Evolutionary conservation across 208 protist genomes (phyloP), one percentile per base, ranked within the genome.

Genomic region (Trypanosoma scelopori): DNA sequence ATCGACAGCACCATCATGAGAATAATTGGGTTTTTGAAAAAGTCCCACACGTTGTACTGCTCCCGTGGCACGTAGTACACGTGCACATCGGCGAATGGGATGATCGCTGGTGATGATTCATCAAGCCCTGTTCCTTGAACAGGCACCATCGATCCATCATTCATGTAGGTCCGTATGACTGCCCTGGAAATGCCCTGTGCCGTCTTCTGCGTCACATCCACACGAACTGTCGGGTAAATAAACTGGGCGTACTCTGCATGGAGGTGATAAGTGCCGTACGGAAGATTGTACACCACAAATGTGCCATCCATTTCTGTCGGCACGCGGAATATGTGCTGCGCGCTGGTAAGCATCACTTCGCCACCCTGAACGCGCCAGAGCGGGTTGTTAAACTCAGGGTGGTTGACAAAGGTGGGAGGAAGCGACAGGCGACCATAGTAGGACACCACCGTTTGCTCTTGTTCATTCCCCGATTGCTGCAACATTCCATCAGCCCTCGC

Each of bases 21-120:
- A 35, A 95, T 76, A 80, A 92, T 87, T 3, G 89, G 89, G 69
- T 82, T 95, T 63, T 81, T 90, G 18, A 95, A 56, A 30, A 95
- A 32, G 23, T 58, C 64, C 71, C 58, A 69, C 27, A 90, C 37
- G 50, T 66, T 78, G 75, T 91, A 91, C 78, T 92, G 48, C 68
- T 90, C 79, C 13, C 86, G 84, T 1, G 89, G 89, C 18, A 92
- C 66, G 65, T 85, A 93, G 74, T 92, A 95, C 13, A 28, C 39
- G 70, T 91, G 84, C 18, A 80, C 41, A 4, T 60, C 79, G 0
- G 52, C 53, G 2, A 76, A 35, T 11, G 89, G 85, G 53, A 94
- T 94, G 12, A 89, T 16, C 27, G 77, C 76, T 3, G 89, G 85
- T 55, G 63, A 82, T 49, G 82, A 75, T 62, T 91, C 85, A 46